These are phyloP conservation scores for Cyberlindnera euphorbiiphila DNA, from an alignment of 805 yeast species.

Conservation along the genomic window DNA sequence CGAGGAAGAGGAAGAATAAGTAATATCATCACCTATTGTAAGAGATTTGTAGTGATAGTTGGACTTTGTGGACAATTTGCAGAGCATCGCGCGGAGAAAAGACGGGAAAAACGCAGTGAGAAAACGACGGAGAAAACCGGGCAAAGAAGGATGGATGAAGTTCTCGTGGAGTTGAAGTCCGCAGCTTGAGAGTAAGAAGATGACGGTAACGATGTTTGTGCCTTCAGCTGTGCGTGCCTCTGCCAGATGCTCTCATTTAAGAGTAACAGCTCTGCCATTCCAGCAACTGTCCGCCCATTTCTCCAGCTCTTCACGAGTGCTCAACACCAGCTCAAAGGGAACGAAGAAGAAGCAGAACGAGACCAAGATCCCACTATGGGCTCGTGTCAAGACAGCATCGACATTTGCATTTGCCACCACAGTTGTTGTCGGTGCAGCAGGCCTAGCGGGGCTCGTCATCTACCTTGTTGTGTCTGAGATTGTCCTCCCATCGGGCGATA, in stretches of 20 bases:
- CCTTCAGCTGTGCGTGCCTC: too few relatives aligned
- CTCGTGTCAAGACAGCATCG: slow-evolving; percentile 48
- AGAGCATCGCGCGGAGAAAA: not conserved
- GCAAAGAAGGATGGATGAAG: too few relatives aligned
- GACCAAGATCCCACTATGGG: slow-evolving; percentile 40
- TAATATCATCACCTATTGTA: not conserved
- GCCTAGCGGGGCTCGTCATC: slow-evolving; percentile 61
- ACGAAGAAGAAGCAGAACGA: slow-evolving; percentile 7
- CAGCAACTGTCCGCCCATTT: slow-evolving; percentile 4
- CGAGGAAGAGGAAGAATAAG: slow-evolving; percentile 10
- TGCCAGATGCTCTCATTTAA: not conserved
- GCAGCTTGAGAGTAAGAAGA: too few relatives aligned
- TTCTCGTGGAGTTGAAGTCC: too few relatives aligned
- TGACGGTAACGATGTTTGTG: too few relatives aligned
- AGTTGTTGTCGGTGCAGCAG: slow-evolving; percentile 64
- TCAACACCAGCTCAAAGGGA: slow-evolving; percentile 5
- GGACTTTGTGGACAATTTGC: too few relatives aligned
- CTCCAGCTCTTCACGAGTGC: slow-evolving; percentile 8
- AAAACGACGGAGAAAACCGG: too few relatives aligned
- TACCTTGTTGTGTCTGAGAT: slow-evolving; percentile 77
- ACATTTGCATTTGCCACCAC: slow-evolving; percentile 60
- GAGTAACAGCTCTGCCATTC: not conserved
- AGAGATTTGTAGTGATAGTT: too few relatives aligned
- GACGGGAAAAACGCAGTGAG: too few relatives aligned
- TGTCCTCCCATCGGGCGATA: slow-evolving; percentile 87